Evolutionary conservation across 176 grass and related monocot species (phyloP).

Genomic region (Oryza officinalis): DNA sequence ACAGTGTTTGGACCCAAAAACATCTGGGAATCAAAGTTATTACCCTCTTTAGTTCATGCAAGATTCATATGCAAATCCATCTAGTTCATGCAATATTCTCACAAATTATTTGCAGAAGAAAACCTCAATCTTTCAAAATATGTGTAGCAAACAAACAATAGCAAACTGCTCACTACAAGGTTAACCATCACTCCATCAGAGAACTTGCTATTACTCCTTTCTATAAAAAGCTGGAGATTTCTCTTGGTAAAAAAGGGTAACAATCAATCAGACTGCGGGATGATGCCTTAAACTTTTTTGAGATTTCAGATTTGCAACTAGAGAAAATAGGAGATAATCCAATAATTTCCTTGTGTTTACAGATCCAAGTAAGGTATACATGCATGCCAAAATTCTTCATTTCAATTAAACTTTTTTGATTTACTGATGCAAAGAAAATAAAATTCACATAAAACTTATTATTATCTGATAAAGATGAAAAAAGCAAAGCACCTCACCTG

Average conservation of each 20-base stretch:
- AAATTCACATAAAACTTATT: background rate
- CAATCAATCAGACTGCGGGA: background rate
- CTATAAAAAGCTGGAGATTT: background rate
- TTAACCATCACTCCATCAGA: background rate
- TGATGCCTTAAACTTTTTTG: background rate
- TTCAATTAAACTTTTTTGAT: background rate
- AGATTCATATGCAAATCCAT: background rate
- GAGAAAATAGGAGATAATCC: conserved; percentile 7
- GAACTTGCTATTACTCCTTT: background rate
- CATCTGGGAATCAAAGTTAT: conserved; percentile 28
- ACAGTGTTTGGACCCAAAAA: conserved; percentile 25
- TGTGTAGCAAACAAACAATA: background rate
- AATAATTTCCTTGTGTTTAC: conserved; percentile 21
- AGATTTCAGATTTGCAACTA: background rate
- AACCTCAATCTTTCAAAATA: background rate
- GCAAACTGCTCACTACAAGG: background rate
- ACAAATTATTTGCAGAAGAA: background rate
- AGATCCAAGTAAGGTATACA: conserved; percentile 22
- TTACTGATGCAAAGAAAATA: background rate
- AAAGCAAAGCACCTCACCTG: conserved; percentile 50
- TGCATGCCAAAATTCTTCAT: background rate
- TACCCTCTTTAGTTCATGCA: conserved; percentile 6
- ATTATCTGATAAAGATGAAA: background rate
- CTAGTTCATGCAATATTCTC: background rate
- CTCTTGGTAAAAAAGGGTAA: background rate